Evolutionary conservation across 192 early-diverging fungal species (phyloP).

Genomic region (Backusella circina): DNA sequence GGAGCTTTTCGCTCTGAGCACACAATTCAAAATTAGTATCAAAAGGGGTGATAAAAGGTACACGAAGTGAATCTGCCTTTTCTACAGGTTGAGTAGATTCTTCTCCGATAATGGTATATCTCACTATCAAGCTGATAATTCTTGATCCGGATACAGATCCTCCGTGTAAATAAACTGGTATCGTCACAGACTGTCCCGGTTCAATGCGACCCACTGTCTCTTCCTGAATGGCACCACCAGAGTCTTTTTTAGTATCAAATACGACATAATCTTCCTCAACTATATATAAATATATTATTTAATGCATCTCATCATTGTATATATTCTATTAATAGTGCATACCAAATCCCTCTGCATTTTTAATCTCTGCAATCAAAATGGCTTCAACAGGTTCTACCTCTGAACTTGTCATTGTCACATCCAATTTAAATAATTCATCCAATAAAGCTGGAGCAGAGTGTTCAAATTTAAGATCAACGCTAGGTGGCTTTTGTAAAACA

Average conservation of each 20-base stretch:
- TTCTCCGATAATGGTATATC: constrained; percentile 35
- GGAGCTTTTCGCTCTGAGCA: constrained; percentile 30
- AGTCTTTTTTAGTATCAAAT: constrained; percentile 8
- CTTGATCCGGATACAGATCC: constrained; percentile 16
- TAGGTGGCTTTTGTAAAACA: constrained; percentile 59
- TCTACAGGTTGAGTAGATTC: constrained; percentile 44
- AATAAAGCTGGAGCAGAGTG: constrained; percentile 62
- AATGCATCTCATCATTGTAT: not conserved
- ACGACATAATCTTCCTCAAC: constrained; percentile 17
- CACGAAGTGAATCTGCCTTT: constrained; percentile 50
- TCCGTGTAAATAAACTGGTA: constrained; percentile 33
- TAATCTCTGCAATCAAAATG: constrained; percentile 57
- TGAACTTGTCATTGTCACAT: constrained; percentile 59
- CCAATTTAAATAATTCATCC: constrained; percentile 62
- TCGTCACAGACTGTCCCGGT: constrained; percentile 20
- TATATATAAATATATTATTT: not conserved
- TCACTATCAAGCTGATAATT: constrained; percentile 31
- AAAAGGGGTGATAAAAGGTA: constrained; percentile 57
- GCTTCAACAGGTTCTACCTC: constrained; percentile 58
- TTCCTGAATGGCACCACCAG: constrained; percentile 21
- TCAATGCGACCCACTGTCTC: constrained; percentile 42
- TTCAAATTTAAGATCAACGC: constrained; percentile 46
- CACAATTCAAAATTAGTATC: constrained; percentile 39
- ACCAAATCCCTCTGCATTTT: constrained; percentile 43
- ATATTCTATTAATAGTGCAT: not conserved